These are phyloP conservation scores for Gilbertella persicaria DNA, from an alignment of 371 early-diverging fungal species.

Conservation along the genomic window DNA sequence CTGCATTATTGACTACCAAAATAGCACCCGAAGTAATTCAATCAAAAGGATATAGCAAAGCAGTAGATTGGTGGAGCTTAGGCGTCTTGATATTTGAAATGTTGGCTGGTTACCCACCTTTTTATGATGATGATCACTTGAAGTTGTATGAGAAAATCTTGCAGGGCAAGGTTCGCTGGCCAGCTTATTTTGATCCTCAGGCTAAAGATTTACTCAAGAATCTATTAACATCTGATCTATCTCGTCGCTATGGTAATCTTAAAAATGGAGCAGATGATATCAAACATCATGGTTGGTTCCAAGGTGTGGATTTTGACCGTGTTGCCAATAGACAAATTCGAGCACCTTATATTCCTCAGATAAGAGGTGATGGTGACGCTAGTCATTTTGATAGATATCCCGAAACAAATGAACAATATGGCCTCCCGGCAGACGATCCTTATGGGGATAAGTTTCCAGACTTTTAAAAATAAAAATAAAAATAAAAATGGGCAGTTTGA, in stretches of 20 bases:
- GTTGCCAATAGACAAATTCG: constrained; percentile 74
- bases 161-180: constrained; percentile 85
- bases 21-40: constrained; percentile 98
- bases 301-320: constrained; percentile 88
- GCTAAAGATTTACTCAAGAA: constrained; percentile 91
- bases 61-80: constrained; percentile 98
- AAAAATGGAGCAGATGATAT: constrained; percentile 89
- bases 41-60: constrained; percentile 94
- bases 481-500: not conserved
- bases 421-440: constrained; percentile 30
- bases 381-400: constrained; percentile 94
- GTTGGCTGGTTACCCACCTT: constrained; percentile 82
- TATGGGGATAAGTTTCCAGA: constrained; percentile 33
- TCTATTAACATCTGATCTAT: constrained; percentile 84
- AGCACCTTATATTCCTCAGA: constrained; percentile 90
- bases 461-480: constrained; percentile 21
- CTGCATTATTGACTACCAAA: too few relatives aligned
- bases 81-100: constrained; percentile 89
- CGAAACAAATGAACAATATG: constrained; percentile 72
- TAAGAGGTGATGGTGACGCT: constrained; percentile 88
- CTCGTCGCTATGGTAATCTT: constrained; percentile 91
- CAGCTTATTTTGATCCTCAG: constrained; percentile 84
- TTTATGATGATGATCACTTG: constrained; percentile 95
- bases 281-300: constrained; percentile 94
- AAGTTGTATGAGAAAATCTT: constrained; percentile 95